phyloP scores from a whole-genome alignment of 192 early-diverging fungal genomes.

The Coemansia sp. region DNA sequence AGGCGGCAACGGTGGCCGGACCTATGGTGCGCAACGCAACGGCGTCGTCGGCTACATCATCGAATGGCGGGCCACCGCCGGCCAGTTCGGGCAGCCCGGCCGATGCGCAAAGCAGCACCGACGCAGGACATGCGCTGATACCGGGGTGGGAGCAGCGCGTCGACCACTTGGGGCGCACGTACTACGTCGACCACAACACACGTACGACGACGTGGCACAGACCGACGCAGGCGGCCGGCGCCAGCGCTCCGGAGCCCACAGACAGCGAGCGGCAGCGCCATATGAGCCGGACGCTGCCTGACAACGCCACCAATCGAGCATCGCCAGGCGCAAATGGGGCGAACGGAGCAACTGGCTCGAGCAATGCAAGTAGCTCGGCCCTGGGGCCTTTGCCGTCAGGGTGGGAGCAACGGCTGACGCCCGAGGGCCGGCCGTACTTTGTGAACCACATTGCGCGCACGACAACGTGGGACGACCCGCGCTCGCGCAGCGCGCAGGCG shows the following conservation, averaged over 20 bases:
- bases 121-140: constrained; percentile 41
- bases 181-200: constrained; percentile 99
- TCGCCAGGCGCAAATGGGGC: constrained; percentile 14
- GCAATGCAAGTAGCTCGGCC: constrained; percentile 19
- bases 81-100: not conserved
- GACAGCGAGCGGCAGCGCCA: constrained; percentile 75
- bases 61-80: not conserved
- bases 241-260: constrained; percentile 50
- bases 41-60: constrained; percentile 7
- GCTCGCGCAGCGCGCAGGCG: constrained; percentile 50
- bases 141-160: constrained; percentile 92
- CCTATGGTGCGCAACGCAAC: constrained; percentile 20
- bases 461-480: constrained; percentile 91
- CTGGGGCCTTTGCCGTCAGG: constrained; percentile 79
- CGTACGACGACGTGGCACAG: constrained; percentile 92
- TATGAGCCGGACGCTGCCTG: constrained; percentile 81
- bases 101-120: constrained; percentile 16
- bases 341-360: too few species aligned
- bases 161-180: constrained; percentile 89
- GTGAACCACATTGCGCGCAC: constrained; percentile 89
- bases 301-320: constrained; percentile 28
- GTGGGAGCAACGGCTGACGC: constrained; percentile 77
- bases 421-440: constrained; percentile 84
- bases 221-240: constrained; percentile 24
- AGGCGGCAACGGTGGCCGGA: constrained; percentile 1